Conservation (phyloP, 73 alveolate species). For the Uronychia setigera region DNA sequence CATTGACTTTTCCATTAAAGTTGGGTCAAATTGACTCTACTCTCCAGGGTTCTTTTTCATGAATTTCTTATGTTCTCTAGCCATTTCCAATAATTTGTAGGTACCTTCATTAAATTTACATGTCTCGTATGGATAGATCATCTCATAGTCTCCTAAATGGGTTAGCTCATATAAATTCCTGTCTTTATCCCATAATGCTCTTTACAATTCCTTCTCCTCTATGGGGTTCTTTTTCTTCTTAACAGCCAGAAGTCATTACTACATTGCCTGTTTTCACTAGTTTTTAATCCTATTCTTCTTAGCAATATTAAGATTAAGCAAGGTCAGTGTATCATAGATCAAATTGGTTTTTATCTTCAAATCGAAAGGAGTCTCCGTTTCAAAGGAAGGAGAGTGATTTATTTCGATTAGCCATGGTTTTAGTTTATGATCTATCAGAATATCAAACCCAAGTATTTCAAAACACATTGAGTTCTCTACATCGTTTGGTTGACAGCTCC, state of each 20-base stretch:
- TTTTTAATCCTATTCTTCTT: background rate
- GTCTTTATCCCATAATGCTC: background rate
- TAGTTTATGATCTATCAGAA: constrained; percentile 35
- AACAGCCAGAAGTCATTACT: background rate
- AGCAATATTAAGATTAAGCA: constrained; percentile 12
- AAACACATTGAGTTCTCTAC: constrained; percentile 62
- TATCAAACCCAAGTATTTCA: constrained; percentile 58
- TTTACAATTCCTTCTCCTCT: constrained; percentile 7
- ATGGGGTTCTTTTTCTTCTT: constrained; percentile 1
- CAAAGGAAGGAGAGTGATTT: constrained; percentile 55
- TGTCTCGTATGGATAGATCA: constrained; percentile 10
- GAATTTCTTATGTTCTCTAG: background rate
- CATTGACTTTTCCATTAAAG: background rate
- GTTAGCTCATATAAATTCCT: constrained; percentile 15
- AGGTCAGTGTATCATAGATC: constrained; percentile 42
- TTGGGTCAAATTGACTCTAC: background rate
- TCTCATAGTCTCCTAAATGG: constrained; percentile 19
- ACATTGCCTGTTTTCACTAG: background rate
- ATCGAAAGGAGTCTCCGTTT: constrained; percentile 58
- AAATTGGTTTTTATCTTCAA: constrained; percentile 33
- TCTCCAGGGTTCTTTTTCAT: background rate
- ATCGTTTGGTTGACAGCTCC: constrained; percentile 52
- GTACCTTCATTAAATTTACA: background rate
- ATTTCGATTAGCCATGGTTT: constrained; percentile 61
- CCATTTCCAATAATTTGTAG: background rate